Base-by-base conservation (phyloP, 148 eudicot species). In the Rhododendron kiyosumense region DNA sequence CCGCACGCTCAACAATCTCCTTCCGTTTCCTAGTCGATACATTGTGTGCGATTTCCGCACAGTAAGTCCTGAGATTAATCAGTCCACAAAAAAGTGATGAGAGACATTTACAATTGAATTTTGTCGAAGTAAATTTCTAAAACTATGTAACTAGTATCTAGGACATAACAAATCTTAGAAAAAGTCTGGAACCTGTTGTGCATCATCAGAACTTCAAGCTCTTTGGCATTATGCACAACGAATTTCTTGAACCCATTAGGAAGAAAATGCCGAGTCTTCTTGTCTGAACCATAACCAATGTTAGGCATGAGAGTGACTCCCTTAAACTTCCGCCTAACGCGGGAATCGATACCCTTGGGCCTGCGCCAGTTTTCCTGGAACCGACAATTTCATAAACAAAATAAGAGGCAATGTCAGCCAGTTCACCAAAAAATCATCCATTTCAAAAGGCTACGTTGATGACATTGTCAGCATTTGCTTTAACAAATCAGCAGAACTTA, bases 31-130 rank as follows among this genome's bases (percentile, higher is more conserved):
- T 81, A n/a, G 92, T 90, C 0, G 92, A 90, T 5, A 90, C 92
- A 85, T 90, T 87, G 86, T 90, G 92, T 5, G 90, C 92, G 36
- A 91, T 91, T 79, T 91, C 92, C 32, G 91, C 92, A 87, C 92
- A 91, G 81, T 91, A 91, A 1, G 89, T 87, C 86, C 92, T 91
- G 85, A 71, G 84, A 80, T 78, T 4, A 51, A 86, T 32, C 45
- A 54, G 24, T 80, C 63, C 83, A 80, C 9, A 32, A 83, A 52
- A 7, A n/a, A 45, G 54, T 45, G 15, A 67, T 67, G 85, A 83
- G 38, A 43, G 7, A 15, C 52, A 32, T 36, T 36, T 52, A 2
- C 24, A 38, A 24, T 20, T 9, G 11, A 26, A 67, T 8, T 30
- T 54, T 81, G 14, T 8, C 4, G 0, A 81, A 81, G 59, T 34